These are phyloP conservation scores for Antrodiella citrinella DNA, from an alignment of 768 basidiomycete species.

Conservation along the genomic window DNA sequence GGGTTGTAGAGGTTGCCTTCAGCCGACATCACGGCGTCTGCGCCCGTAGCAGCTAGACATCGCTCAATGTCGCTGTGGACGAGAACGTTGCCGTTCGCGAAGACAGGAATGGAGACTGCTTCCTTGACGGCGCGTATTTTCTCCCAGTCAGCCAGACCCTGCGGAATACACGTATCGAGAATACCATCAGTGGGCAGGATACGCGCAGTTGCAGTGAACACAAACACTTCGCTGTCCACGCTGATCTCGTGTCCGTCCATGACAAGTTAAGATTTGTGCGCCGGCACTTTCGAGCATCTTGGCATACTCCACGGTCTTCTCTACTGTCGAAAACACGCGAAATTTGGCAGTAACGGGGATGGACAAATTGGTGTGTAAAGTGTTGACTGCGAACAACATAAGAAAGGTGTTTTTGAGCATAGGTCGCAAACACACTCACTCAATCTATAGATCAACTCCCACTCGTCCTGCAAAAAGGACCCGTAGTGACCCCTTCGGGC, in stretches of 20 bases:
- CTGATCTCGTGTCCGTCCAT: constrained; percentile 87
- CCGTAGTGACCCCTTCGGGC: constrained; percentile 85
- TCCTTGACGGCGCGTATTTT: constrained; percentile 89
- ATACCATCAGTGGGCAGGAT: too few species aligned
- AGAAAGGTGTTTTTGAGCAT: not conserved
- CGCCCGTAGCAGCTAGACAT: constrained; percentile 79
- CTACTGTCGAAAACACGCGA: constrained; percentile 77
- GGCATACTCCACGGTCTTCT: constrained; percentile 90
- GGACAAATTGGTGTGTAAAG: constrained; percentile 70
- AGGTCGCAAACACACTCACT: constrained; percentile 47
- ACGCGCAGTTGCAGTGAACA: too few species aligned
- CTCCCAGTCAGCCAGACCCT: constrained; percentile 85
- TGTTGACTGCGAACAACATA: too few species aligned
- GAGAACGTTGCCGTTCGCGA: constrained; percentile 95
- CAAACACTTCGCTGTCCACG: constrained; percentile 74
- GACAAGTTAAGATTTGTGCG: constrained; percentile 91
- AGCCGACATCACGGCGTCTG: constrained; percentile 90
- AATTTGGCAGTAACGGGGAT: constrained; percentile 98
- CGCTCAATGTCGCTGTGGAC: constrained; percentile 74
- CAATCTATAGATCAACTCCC: constrained; percentile 78
- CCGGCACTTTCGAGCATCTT: constrained; percentile 94
- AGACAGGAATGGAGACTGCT: constrained; percentile 85
- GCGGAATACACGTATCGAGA: not conserved
- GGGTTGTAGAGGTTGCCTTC: constrained; percentile 94
- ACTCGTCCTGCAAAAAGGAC: constrained; percentile 88